Percentiles rank a stretch among this genome's conserved stretches.
Conservation (phyloP, 164 flowering plant genomes). For the Umbilicus rupestris region DNA sequence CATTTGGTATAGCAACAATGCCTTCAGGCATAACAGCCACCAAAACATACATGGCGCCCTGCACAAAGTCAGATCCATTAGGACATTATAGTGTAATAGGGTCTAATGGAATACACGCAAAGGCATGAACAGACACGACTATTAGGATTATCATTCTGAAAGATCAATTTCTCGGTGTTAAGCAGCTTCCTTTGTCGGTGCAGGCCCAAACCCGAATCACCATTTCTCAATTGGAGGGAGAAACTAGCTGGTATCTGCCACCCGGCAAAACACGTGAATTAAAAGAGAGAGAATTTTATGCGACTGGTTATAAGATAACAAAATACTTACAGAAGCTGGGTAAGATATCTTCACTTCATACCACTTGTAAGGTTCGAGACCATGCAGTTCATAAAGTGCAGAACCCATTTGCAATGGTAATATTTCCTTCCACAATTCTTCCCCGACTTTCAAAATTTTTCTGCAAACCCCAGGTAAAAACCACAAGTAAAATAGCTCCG, state of each 20-base stretch:
- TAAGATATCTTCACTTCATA: conserved; percentile 99
- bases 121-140: conserved; percentile 11
- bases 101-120: neutral
- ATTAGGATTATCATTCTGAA: conserved; percentile 37
- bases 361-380: conserved; percentile 60
- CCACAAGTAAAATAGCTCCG: neutral
- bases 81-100: neutral
- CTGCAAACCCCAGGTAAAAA: conserved; percentile 24
- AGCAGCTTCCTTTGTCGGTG: conserved; percentile 55
- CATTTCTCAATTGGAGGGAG: conserved; percentile 47
- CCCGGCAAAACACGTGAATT: neutral
- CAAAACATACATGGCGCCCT: conserved; percentile 41
- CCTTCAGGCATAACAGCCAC: conserved; percentile 82
- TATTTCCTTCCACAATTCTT: conserved; percentile 54
- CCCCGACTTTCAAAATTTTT: conserved; percentile 51
- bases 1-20: conserved; percentile 59
- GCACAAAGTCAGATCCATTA: conserved; percentile 7
- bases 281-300: conserved; percentile 9
- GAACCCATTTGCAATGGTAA: conserved; percentile 62
- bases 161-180: conserved; percentile 80
- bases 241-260: conserved; percentile 77
- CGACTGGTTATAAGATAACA: neutral
- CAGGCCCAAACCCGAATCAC: conserved; percentile 19
- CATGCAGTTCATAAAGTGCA: conserved; percentile 47
- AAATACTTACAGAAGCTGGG: conserved; percentile 92